Evolutionary conservation across 2,329 filamentous ascomycete genomes (phyloP), one percentile per base, ranked within the genome.

Genomic region (Lecanoromycetidae sp.): DNA sequence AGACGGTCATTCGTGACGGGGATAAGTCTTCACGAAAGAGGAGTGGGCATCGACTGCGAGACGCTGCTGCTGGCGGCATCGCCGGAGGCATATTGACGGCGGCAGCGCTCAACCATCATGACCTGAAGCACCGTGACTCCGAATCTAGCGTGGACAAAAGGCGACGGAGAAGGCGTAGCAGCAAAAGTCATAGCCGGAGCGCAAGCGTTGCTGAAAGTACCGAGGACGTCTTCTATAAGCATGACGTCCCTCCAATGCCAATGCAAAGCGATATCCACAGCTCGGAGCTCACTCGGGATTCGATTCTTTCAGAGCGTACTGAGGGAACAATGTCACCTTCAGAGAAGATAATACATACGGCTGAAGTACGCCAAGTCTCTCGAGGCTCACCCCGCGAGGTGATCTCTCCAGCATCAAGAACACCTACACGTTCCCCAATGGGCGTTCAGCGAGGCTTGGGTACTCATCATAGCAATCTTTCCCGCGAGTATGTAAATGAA

Each of bases 261-360:
- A 73, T 94, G 52, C 82, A 84, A 63, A 94, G 88, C 63, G 85
- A 87, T 47, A 77, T 94, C 48, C 83, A 85, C 54, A 78, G 84
- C 34, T 94, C 90, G 0, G 88, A 95, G 43, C 65, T 95, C 46
- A 96, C 90, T 0, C 76, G 90, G 56, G 83, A 83, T 13, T 95
- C 90, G 0, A 85, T 96, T 45, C 66, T 91, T 15, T 91, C 88
- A 4, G 84, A 85, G 25, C 80, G 84, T 23, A 85, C 84, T 0
- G 85, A 86, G 54, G 71, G 79, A 43, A 82, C 84, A 13, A 72
- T 75, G 38, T 85, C 83, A 15, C 78, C 80, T 19, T 81, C 72
- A 57, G 79, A 75, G 57, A 76, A 75, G 64, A 22, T 7, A 40
- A 65, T 41, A 57, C 71, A 65, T 57, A 74, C 53, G n/a, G 57